A percentile compares a stretch with the other conserved stretches of the same genome.
These are phyloP conservation scores for Lyophyllum shimeji DNA, from an alignment of 768 basidiomycete genomes.

Conservation along the genomic window DNA sequence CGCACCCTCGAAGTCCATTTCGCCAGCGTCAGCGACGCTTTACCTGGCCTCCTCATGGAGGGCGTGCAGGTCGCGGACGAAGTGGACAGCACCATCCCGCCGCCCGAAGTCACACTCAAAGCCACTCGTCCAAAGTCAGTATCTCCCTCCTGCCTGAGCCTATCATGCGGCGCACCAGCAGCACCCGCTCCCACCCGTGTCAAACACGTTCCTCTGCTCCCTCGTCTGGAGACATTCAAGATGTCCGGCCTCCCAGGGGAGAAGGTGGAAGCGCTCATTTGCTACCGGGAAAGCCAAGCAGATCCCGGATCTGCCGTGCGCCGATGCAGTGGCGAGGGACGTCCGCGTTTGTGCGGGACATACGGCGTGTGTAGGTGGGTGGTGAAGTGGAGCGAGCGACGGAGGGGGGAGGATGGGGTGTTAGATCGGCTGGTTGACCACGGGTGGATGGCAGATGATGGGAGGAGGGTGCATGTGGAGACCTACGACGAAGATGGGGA, in stretches of 20 bases:
- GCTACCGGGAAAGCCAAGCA: conserved; percentile 16
- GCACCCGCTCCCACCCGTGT: not conserved
- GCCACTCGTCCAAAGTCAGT: not conserved
- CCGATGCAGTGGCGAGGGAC: not conserved
- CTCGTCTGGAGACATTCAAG: conserved; percentile 19
- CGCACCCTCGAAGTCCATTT: conserved; percentile 45
- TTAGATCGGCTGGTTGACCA: conserved; percentile 37
- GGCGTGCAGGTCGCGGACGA: conserved; percentile 10
- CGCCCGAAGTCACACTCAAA: not conserved
- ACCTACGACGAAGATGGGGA: conserved; percentile 30
- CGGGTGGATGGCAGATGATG: conserved; percentile 29
- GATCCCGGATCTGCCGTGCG: not conserved
- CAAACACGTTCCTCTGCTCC: conserved; percentile 18
- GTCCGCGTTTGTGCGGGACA: not conserved
- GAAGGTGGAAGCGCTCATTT: conserved; percentile 16
- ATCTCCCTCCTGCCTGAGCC: conserved; percentile 7
- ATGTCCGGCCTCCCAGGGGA: conserved; percentile 21
- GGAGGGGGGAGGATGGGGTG: conserved; percentile 32
- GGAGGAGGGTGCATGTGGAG: conserved; percentile 25
- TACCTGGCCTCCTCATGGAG: conserved; percentile 35
- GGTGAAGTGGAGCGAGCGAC: conserved; percentile 32
- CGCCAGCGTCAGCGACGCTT: conserved; percentile 26
- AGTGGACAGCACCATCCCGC: not conserved
- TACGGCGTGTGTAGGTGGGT: conserved; percentile 23
- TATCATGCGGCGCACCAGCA: not conserved